Percentiles rank a stretch among this genome's conserved stretches.
phyloP scores from a whole-genome alignment of 2,329 filamentous ascomycete genomes.

The Apiospora aurea region DNA sequence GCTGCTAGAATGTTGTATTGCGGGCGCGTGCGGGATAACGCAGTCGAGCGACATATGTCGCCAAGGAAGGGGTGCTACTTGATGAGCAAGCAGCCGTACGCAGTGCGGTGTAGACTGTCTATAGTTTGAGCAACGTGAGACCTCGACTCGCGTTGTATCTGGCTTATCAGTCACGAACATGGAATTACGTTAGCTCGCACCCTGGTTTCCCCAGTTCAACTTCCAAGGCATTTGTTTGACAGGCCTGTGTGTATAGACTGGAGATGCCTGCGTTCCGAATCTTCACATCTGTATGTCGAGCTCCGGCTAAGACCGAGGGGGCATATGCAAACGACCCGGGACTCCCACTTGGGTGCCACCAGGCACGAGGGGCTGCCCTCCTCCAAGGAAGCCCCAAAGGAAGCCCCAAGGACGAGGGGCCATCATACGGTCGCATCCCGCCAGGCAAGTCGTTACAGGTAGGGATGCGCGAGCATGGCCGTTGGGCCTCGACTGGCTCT shows the following conservation, averaged over 20 bases:
- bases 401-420: not conserved
- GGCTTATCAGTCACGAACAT: not conserved
- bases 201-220: not conserved
- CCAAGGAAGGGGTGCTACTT: not conserved
- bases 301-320: not conserved
- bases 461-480: not conserved
- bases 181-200: not conserved
- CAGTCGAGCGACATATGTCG: not conserved
- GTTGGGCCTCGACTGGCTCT: not conserved
- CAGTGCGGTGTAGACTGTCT: not conserved
- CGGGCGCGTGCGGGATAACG: not conserved
- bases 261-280: not conserved
- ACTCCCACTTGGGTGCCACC: not conserved
- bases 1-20: not conserved
- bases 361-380: not conserved
- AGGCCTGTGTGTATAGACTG: too few relatives aligned
- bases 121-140: not conserved
- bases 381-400: too few relatives aligned
- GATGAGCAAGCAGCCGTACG: not conserved
- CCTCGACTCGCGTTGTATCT: not conserved
- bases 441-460: not conserved
- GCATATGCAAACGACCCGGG: not conserved
- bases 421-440: slow-evolving; percentile 14
- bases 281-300: not conserved
- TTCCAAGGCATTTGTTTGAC: not conserved